phyloP scores from a whole-genome alignment of 1,284 basidiomycete genomes.

The Malassezia globosa region DNA sequence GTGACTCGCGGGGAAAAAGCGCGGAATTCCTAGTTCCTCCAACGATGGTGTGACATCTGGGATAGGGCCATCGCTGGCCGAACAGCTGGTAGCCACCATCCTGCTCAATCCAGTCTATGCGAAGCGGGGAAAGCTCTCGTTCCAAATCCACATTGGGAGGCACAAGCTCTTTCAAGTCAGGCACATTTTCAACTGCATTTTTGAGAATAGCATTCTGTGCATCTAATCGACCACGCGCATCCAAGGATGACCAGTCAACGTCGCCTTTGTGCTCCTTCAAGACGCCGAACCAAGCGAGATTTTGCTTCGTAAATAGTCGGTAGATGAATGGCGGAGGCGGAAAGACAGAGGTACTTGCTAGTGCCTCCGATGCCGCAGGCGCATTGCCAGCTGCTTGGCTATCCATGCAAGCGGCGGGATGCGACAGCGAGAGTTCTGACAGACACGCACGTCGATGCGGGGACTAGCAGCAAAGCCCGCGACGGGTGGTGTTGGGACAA shows the following conservation, averaged over 20 bases:
- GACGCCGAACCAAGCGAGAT: constrained; percentile 22
- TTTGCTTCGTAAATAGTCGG: constrained; percentile 27
- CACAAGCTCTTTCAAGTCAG: not conserved
- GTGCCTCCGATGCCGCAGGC: constrained; percentile 5
- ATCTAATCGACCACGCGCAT: not conserved
- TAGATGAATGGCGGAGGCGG: constrained; percentile 35
- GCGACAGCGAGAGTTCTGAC: too few relatives aligned
- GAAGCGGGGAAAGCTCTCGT: constrained; percentile 26
- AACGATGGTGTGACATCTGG: constrained; percentile 32
- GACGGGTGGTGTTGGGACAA: too few relatives aligned
- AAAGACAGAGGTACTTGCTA: constrained; percentile 29
- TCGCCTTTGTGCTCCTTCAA: constrained; percentile 12
- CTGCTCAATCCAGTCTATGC: constrained; percentile 41
- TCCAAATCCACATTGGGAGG: constrained; percentile 31
- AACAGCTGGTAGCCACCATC: constrained; percentile 42
- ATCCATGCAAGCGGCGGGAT: too few relatives aligned
- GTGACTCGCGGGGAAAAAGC: constrained; percentile 15
- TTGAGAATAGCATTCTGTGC: not conserved
- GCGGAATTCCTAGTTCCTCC: constrained; percentile 31
- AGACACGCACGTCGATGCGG: too few relatives aligned
- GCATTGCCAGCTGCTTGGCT: not conserved
- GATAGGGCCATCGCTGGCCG: constrained; percentile 41
- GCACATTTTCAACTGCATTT: not conserved
- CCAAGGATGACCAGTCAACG: not conserved
- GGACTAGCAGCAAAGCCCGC: too few relatives aligned